Base-by-base conservation (phyloP, 129 eudicot species). In the Artemisia argyi region DNA sequence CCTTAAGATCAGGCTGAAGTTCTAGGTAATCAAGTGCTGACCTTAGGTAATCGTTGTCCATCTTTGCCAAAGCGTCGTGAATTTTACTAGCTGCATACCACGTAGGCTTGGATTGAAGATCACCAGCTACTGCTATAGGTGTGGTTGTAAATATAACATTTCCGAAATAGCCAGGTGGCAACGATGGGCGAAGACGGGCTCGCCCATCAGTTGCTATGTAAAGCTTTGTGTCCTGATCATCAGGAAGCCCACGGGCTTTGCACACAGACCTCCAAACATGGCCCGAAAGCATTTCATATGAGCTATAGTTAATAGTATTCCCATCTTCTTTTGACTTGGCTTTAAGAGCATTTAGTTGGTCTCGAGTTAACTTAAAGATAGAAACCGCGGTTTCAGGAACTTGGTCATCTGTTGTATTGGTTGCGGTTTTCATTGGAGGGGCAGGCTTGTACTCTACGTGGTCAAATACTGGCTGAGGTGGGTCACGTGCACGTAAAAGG, bases 161-260 rank as follows among this genome's bases (percentile, higher is more conserved):
- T 19, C 98, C 98, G 49, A 87, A 89, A 54, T 89, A 92, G 63
- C 96, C 96, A 3, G 81, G 84, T 3, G 98, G 98, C 19, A 89
- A 85, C 0, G 88, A 14, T 0, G 96, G 96, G 1, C 67, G 78
- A 11, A 92, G 84, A 39, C 98, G 82, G 17, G 87, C 67, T 69
- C 98, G 84, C n/a, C 98, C 98, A 44, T 92, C 96, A 0, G 96
- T 89, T 1, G 96, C 95, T 3, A 92, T 92, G 85, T 85, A 89
- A 3, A 92, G 74, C 81, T 89, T 92, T 6, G 89, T 87, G 52
- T 73, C 95, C 67, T 92, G 98, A 50, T 89, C 95, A 1, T 75
- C 83, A 1, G 88, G 58, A 18, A 92, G 88, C 7, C 90, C 95
- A 19, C 98, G 90, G 0, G 96, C 96, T 65, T 75, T 83, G 69